Conservation (phyloP, 116 monocot genomes). For the Papilionanthe hybrid region DNA sequence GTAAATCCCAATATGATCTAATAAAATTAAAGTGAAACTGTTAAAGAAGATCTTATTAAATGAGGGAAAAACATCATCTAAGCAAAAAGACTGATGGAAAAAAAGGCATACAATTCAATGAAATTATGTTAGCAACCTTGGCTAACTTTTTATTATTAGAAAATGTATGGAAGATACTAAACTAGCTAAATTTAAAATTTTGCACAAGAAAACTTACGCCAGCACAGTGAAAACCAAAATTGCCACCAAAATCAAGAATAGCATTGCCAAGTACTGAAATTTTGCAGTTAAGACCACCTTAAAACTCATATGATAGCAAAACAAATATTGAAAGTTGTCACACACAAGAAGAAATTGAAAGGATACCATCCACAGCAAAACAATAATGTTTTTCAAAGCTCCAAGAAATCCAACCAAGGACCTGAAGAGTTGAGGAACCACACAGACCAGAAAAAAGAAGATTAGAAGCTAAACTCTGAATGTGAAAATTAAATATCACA, state of each 20-base stretch:
- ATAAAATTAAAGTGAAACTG: neutral
- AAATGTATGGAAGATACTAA: neutral
- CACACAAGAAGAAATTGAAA: constrained; percentile 18
- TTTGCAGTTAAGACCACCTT: constrained; percentile 44
- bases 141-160: too few species aligned
- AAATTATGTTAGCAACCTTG: neutral
- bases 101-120: neutral
- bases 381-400: constrained; percentile 59
- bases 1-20: neutral
- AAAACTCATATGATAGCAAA: neutral
- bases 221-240: constrained; percentile 83
- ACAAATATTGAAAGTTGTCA: constrained; percentile 1
- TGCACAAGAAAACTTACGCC: constrained; percentile 56
- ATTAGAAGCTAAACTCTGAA: neutral
- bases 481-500: neutral
- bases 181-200: neutral
- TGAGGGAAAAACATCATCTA: neutral
- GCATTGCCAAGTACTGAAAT: constrained; percentile 66
- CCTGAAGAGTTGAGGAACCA: constrained; percentile 45
- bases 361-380: constrained; percentile 90
- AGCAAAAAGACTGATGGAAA: neutral
- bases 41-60: neutral
- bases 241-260: constrained; percentile 80
- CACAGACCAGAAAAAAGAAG: neutral
- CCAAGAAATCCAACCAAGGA: constrained; percentile 85